Base-by-base conservation (phyloP, 768 basidiomycete genomes). In the Naganishia vishniacii region DNA sequence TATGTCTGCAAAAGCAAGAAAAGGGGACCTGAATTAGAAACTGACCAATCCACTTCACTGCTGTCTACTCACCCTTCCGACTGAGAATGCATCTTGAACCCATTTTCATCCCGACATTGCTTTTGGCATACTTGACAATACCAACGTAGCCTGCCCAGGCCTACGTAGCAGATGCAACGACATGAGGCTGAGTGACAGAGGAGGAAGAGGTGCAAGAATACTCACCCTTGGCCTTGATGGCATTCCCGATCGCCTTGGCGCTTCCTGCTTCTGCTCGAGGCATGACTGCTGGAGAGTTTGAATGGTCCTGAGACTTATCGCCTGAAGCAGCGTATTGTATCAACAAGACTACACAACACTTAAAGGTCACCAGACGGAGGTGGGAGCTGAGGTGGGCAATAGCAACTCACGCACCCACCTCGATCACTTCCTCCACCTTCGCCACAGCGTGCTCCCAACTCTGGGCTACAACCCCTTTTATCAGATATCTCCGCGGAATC, bases 121-220 rank as follows among this genome's bases (percentile, higher is more conserved):
- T 99, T 99, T 82, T 97, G 81, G 84, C 95, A 98, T 69, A 98
- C 90, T 82, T 99, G 94, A 73, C 94, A 98, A 79, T 89, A 99
- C 94, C 93, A 98, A 67, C 93, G 84, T 68, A 98, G 84, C 72
- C 91, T 85, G 78, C 95, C 94, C 51, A 94, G 81, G 71, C 92
- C 72, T 72, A 34, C n/a, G 34, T 37, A 37, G 34, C 15, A 51
- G 44, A 46, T 15, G 56, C 23, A 28, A 23, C 37, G 44, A 9
- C 23, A 23, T 26, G n/a, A 29, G 28, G 5, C 16, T 7, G 16
- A 34, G 15, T 26, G 47, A 34, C 28, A 40, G 23, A 25, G 60
- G 20, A 7, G 7, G 23, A 4, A 23, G 18, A 48, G 11, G 34
- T 18, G 26, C 13, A 47, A 13, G 23, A 44, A n/a, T 41, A 62